Evolutionary conservation across 2,329 filamentous ascomycete species (phyloP).

Genomic region (Dissoconium aciculare): DNA sequence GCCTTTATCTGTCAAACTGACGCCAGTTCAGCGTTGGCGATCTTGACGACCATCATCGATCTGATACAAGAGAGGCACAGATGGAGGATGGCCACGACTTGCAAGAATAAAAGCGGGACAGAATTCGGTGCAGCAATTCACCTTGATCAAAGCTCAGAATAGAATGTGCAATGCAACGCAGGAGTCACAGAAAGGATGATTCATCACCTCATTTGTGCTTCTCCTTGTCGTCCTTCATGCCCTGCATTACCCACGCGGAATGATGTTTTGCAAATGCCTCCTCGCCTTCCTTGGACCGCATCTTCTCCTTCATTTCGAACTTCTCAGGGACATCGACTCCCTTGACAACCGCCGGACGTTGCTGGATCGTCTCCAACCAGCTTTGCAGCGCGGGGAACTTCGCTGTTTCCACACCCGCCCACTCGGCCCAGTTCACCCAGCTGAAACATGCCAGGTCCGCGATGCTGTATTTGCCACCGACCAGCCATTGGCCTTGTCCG

Average conservation of each 20-base stretch:
- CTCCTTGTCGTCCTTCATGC: constrained; percentile 26
- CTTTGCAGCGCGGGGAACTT: constrained; percentile 18
- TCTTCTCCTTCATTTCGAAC: constrained; percentile 26
- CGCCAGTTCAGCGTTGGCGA: constrained; percentile 4
- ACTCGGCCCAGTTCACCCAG: constrained; percentile 33
- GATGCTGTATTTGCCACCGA: constrained; percentile 33
- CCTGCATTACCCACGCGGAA: constrained; percentile 23
- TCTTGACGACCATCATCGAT: too few relatives aligned
- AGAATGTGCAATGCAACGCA: too few relatives aligned
- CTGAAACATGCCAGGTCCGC: constrained; percentile 33
- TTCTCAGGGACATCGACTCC: constrained; percentile 24
- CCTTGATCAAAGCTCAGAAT: too few relatives aligned
- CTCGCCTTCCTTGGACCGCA: constrained; percentile 25
- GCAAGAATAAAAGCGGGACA: too few relatives aligned
- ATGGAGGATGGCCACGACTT: too few relatives aligned
- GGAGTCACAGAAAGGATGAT: too few relatives aligned
- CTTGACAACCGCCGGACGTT: constrained; percentile 20
- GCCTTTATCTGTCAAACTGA: constrained; percentile 10
- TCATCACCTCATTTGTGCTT: constrained; percentile 26
- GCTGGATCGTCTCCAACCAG: constrained; percentile 24
- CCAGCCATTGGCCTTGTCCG: constrained; percentile 27
- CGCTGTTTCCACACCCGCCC: constrained; percentile 23
- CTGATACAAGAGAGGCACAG: too few relatives aligned
- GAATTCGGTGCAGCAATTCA: too few relatives aligned
- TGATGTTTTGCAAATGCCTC: constrained; percentile 26